Evolutionary conservation across 139 green algal genomes (phyloP), one percentile per base, ranked within the genome.

Genomic region (Yamagishiella unicocca): DNA sequence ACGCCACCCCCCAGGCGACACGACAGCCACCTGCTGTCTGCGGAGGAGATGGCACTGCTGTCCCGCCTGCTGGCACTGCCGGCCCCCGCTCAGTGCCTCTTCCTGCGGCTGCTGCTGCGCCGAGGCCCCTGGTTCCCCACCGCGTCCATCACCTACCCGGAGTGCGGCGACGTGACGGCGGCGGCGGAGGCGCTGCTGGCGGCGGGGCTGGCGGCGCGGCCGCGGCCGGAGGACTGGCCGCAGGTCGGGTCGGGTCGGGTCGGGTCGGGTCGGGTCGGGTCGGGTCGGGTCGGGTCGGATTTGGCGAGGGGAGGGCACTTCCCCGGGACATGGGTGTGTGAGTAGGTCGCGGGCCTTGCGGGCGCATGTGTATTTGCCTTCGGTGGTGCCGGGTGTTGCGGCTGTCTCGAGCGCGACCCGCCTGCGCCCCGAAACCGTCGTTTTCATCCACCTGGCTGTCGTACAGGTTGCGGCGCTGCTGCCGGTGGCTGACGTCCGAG

Each of bases 41-140:
- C 19, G 9, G 43, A 79, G 31, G 84, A 89, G 73, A 61, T 42
- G 2, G 58, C 2, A 7, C 43, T 72, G 38, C 42, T 89, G 58
- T 21, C 9, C 2, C n/a, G 7, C 2, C 50, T 83, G 61, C 73
- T 82, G 25, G 42, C 10, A 3, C 73, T 84, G 42, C 73, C 58
- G 27, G 42, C 71, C 5, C 61, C 42, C 1, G 5, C 84, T 5
- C 45, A 70, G 31, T 68, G 53, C 55, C 84, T 89, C 35, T 75
- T 91, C 54, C 87, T 91, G 58, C 70, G 87, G 9, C 81, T 91
- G 72, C 62, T 73, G 70, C 43, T 88, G 80, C 79, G 87, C 29
- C 35, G n/a, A 14, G 80, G 72, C 1, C 80, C 87, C 43, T 91
- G 80, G 81, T 91, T 88, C 62, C 53, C 72, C n/a, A 27, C 78